Base-by-base conservation (phyloP, 805 yeast species). In the Nakazawaea pomicola region DNA sequence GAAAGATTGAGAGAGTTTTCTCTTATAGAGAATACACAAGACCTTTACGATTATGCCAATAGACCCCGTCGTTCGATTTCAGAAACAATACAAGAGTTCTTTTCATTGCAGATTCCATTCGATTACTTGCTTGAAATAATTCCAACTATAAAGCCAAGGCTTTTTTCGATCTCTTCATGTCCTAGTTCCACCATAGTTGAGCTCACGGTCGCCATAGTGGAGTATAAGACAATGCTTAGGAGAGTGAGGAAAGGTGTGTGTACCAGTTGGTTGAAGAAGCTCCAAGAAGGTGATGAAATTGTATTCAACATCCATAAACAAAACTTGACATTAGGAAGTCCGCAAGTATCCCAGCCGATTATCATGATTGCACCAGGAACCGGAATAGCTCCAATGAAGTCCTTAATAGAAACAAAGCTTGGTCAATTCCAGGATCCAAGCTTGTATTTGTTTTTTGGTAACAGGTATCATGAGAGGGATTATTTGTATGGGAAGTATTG, bases 351-450 rank as follows among this genome's bases (percentile, higher is more conserved):
- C 4, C 55, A 46, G 2, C 84, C 95, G 0, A 61, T 84, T 19
- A 62, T 93, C 3, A 66, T 91, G 74, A 70, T 91, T 4, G 83
- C 91, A 1, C 95, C 99, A 0, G 99, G 99, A 3, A 95, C 98
- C 0, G 99, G 99, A 2, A 68, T 93, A 9, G 99, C 99, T 0
- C 99, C 99, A 2, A 78, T 91, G 73, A 76, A 87, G 52, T 73
- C 86, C 1, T 53, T 90, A 30, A 70, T 91, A 11, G 75, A 75
- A 32, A 52, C 66, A 1, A 51, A 58, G 3, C 44, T 58, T 15
- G 28, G 48, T 4, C 49, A 51, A 6, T 30, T 42, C 7, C 51
- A 50, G 1, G 33, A 43, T 1, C 65, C 63, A 20, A 56, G 60
- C 1, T 53, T 83, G 30, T 62, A 70, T 32, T 58, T 91, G 20